Conservation (phyloP, 129 eudicot species). For the Arctium lappa region DNA sequence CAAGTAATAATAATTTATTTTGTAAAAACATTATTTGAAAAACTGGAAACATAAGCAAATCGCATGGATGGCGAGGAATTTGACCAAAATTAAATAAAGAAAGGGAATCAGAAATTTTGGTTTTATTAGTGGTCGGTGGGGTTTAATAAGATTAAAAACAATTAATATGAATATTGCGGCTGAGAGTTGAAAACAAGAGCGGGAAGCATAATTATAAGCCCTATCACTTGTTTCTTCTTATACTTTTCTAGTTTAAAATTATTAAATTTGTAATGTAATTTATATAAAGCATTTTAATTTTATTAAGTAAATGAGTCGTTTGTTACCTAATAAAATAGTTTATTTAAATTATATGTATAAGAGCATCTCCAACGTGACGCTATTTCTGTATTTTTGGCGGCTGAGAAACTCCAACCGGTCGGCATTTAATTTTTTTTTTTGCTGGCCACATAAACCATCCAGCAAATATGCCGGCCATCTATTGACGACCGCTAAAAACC, state of each 20-base stretch:
- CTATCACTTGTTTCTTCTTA: background rate
- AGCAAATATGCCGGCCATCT: too few species aligned
- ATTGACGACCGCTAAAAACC: too few species aligned
- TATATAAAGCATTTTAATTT: background rate
- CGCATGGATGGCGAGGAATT: slow-evolving; percentile 20
- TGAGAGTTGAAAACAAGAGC: slow-evolving; percentile 8
- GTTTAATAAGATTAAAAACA: background rate
- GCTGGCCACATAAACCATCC: too few species aligned
- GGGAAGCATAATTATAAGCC: slow-evolving; percentile 19
- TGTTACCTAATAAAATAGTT: background rate
- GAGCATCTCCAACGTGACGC: too few species aligned
- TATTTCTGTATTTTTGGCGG: too few species aligned
- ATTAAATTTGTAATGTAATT: background rate
- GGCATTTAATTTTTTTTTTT: too few species aligned
- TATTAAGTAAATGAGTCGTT: background rate
- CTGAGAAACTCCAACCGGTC: too few species aligned
- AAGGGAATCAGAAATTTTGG: background rate
- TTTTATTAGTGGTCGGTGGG: slow-evolving; percentile 24
- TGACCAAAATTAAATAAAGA: background rate
- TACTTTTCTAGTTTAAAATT: background rate
- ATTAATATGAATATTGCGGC: slow-evolving; percentile 14
- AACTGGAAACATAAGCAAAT: background rate
- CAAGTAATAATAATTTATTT: background rate
- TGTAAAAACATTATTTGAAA: background rate
- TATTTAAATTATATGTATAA: background rate